These are phyloP conservation scores for Penicillium sp. DNA, from an alignment of 2,329 filamentous ascomycete genomes.

Conservation along the genomic window DNA sequence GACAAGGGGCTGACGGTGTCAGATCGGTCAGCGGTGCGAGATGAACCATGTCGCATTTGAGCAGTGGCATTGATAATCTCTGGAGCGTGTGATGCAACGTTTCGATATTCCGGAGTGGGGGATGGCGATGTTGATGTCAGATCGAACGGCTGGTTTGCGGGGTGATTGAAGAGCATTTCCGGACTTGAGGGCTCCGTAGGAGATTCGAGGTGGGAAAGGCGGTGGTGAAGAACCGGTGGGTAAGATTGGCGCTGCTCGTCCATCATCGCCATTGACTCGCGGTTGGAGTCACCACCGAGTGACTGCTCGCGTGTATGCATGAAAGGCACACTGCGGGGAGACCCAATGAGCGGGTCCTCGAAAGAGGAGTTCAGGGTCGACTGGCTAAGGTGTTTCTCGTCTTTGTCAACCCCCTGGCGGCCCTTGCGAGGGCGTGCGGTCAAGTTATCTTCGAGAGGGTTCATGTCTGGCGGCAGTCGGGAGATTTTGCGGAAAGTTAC, in stretches of 20 bases:
- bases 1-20: constrained; percentile 40
- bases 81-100: constrained; percentile 31
- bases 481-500: constrained; percentile 80
- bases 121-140: constrained; percentile 28
- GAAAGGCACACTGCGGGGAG: constrained; percentile 67
- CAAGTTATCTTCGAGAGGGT: constrained; percentile 83
- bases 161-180: constrained; percentile 31
- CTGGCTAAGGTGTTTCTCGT: constrained; percentile 63
- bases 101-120: constrained; percentile 29
- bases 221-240: constrained; percentile 47
- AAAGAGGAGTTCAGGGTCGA: constrained; percentile 47
- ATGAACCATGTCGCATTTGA: constrained; percentile 31
- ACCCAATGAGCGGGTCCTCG: constrained; percentile 46
- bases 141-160: constrained; percentile 31
- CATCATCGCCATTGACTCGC: constrained; percentile 51
- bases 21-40: constrained; percentile 29
- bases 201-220: constrained; percentile 32
- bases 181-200: constrained; percentile 30
- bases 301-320: constrained; percentile 73
- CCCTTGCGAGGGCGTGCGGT: constrained; percentile 72
- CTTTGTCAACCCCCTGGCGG: constrained; percentile 65
- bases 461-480: constrained; percentile 87
- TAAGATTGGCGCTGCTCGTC: constrained; percentile 50
- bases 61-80: constrained; percentile 33
- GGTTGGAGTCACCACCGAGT: constrained; percentile 57